phyloP scores from a whole-genome alignment of 176 grass and related monocot species.

The Oryza coarctata region DNA sequence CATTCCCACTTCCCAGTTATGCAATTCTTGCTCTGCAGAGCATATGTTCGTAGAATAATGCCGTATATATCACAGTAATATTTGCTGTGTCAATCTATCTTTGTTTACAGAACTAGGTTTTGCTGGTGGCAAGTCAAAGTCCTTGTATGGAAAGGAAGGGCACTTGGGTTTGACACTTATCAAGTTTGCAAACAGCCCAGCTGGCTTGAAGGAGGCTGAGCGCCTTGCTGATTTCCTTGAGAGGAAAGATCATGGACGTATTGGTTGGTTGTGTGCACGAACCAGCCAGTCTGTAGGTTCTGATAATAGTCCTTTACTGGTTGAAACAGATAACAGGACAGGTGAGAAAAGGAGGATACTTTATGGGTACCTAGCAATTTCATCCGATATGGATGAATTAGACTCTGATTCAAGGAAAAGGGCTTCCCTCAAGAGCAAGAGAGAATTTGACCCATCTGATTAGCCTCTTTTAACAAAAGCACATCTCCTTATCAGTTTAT shows the following conservation, averaged over 20 bases:
- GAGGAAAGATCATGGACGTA: constrained; percentile 70
- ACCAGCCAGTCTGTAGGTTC: constrained; percentile 47
- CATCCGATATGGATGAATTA: constrained; percentile 70
- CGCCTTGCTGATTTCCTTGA: constrained; percentile 67
- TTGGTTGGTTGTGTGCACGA: constrained; percentile 61
- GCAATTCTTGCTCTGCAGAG: constrained; percentile 37
- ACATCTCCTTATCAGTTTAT: constrained; percentile 27
- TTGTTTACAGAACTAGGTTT: constrained; percentile 92
- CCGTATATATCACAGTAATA: constrained; percentile 41
- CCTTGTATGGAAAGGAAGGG: constrained; percentile 91
- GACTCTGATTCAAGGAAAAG: constrained; percentile 86
- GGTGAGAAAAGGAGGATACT: constrained; percentile 84
- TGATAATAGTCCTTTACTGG: constrained; percentile 74
- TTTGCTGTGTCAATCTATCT: constrained; percentile 43
- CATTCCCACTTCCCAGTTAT: constrained; percentile 7
- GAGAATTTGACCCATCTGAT: constrained; percentile 74
- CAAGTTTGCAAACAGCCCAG: constrained; percentile 66
- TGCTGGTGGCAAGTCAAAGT: constrained; percentile 79
- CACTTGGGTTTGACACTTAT: constrained; percentile 80
- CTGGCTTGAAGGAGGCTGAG: constrained; percentile 88
- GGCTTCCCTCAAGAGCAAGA: constrained; percentile 78
- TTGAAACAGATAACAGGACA: constrained; percentile 66
- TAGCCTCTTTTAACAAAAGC: constrained; percentile 37
- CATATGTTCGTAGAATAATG: constrained; percentile 37
- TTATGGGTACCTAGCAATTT: constrained; percentile 82